Evolutionary conservation across 352 stramenopile genomes (phyloP), one percentile per base, ranked within the genome.

Genomic region (Pythium monospermum): DNA sequence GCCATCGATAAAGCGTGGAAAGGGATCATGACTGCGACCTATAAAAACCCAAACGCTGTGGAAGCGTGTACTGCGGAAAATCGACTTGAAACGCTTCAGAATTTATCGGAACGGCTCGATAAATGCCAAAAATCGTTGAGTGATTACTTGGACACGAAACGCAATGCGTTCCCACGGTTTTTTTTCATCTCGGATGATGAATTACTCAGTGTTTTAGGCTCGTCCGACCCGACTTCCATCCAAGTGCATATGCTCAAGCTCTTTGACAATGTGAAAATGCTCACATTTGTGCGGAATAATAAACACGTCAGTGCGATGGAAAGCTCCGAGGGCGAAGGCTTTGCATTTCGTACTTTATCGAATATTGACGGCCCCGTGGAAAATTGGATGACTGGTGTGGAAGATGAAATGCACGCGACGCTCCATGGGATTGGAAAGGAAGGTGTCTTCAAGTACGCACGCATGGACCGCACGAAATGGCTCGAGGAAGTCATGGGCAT

Each of bases 101-200:
- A 72, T 10, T 59, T 97, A 1, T 94, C 83, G 0, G 85, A 96
- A 49, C 71, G 87, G 2, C 74, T 97, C 0, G 91, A 97, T 47
- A 87, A 90, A 47, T 96, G 86, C 57, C 87, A 96, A 32, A 96
- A 96, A 50, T 92, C 76, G 4, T 66, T 96, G 7, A 94, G 83
- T 49, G 86, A 96, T 55, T 96, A 95, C 52, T 63, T 96, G 2
- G 83, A 96, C 43, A 95, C 82, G 18, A 96, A 96, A 47, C 68
- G 87, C 15, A 96, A 96, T 50, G 79, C 87, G 6, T 97, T 97
- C 59, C 85, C 90, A 7, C 77, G 91, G 3, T 97, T 97, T 50
- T 97, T 96, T 66, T 97, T 97, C 69, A 97, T 97, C 53, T 97
- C 90, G 0, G 88, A 97, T 45, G 91, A 97, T 49, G 91, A 97